A percentile compares a stretch with the other conserved stretches of the same genome.
These are phyloP conservation scores for Colletotrichum coccodes DNA, from an alignment of 2,329 filamentous ascomycete species.

Conservation along the genomic window DNA sequence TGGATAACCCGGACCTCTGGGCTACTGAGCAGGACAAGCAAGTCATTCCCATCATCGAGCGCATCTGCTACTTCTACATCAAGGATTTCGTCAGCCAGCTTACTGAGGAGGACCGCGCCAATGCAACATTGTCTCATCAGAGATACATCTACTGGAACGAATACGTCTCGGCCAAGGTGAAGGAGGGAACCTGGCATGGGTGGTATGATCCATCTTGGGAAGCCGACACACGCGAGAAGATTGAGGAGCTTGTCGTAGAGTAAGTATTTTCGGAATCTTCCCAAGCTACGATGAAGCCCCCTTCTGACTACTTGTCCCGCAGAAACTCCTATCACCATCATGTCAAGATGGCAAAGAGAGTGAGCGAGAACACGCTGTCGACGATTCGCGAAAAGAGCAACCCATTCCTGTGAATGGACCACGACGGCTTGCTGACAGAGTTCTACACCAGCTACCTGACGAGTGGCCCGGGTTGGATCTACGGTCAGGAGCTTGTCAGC, in stretches of 20 bases:
- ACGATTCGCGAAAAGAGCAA: constrained; percentile 14
- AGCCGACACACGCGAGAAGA: neutral
- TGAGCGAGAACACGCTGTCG: neutral
- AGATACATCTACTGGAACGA: constrained; percentile 18
- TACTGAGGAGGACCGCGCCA: neutral
- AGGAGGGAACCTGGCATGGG: neutral
- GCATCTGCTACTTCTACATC: constrained; percentile 10
- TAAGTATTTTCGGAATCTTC: neutral
- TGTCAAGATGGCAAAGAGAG: neutral
- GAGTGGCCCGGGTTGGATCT: constrained; percentile 4
- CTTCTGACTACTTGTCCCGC: neutral
- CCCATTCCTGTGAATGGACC: constrained; percentile 18
- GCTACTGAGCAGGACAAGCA: constrained; percentile 19
- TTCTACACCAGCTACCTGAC: constrained; percentile 17
- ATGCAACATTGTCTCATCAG: neutral
- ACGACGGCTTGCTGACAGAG: constrained; percentile 10
- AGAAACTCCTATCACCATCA: constrained; percentile 1
- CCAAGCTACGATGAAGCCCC: no score
- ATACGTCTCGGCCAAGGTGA: neutral
- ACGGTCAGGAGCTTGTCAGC: neutral
- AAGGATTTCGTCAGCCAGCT: neutral
- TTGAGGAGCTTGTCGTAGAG: neutral
- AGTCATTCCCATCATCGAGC: constrained; percentile 15
- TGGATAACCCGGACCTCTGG: constrained; percentile 6
- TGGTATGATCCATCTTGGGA: constrained; percentile 2